Base-by-base conservation (phyloP, 257 asterid genomes). In the Orobanche coerulescens region DNA sequence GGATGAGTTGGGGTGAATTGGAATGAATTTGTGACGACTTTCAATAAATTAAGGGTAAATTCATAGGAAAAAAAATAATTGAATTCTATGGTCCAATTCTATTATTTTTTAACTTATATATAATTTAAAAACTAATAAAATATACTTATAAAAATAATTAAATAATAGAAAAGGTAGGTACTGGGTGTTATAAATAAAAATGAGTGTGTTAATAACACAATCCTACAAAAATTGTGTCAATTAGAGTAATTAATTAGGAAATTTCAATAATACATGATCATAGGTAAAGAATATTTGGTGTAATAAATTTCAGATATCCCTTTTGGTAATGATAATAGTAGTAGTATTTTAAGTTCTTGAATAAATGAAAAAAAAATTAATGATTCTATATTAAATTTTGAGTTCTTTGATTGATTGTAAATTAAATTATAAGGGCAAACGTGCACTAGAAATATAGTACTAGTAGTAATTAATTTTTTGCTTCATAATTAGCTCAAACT, bases 341-440 rank as follows among this genome's bases (percentile, higher is more conserved):
- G 67, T 66, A 67, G 61, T 47, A 51, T 40, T 28, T 33, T n/a
- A n/a, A n/a, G n/a, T n/a, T 33, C 49, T 22, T 67, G 33, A 60
- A 55, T 68, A 49, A 64, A 64, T 65, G 69, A 49, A 64, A 67
- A 60, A 66, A 49, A 64, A 67, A 60, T 63, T 60, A 71, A 74
- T 64, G 74, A 56, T 70, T 71, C 40, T 55, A 50, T 19, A 47
- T 47, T 47, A 61, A 15, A 56, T 49, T 36, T 65, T 61, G 53
- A 52, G 14, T 71, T 53, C n/a, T 66, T 73, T 71, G 68, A 60
- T 60, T 71, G 77, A 59, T 50, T 63, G 62, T 66, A 40, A 67
- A 74, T 62, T 73, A 59, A 70, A 70, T 73, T 63, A n/a, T n/a
- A 60, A 63, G 68, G 52, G 59, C 67, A 54, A 54, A 7, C 24